Evolutionary conservation across 257 asterid genomes (phyloP), one percentile per base, ranked within the genome.

Genomic region (Jacaranda mimosifolia): DNA sequence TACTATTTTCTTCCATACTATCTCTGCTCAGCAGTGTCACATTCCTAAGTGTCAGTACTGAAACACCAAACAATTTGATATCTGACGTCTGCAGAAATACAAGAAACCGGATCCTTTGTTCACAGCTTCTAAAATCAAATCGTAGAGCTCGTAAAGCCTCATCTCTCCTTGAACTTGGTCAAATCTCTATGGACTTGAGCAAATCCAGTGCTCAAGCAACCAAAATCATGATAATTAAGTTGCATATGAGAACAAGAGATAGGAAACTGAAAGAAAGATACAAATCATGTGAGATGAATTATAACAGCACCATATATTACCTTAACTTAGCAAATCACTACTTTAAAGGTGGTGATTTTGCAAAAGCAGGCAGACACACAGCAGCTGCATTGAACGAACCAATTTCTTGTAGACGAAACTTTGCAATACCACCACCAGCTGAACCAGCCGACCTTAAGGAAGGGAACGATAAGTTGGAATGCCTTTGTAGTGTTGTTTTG

Each of bases 371-470:
- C 4, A 32, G 53, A 36, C 11, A 52, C 14, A 38, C 45, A 19
- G 73, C 77, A 49, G 35, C 80, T 4, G 84, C 84, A 18, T 36
- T 69, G 77, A 80, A 75, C 4, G 74, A 74, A 63, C 56, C 77
- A 4, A 35, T 75, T 52, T 18, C 64, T 57, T 80, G 84, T 9
- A n/a, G 59, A 3, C 43, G 56, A 19, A 62, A 64, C 57, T 80
- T 68, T 42, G 73, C 21, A 51, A 49, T n/a, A 11, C 36, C 19
- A 38, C 13, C 35, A 19, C 35, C 46, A 11, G 35, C 62, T 38
- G 69, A 60, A 46, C 73, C 80, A 3, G 15, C 40, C 4, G 42
- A 6, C 26, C 48, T 80, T 53, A 68, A 26, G 14, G 74, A 74
- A 53, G 80, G 74, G 57, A 75, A 75, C 26, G 65, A 59, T 18